A percentile compares a stretch with the other conserved stretches of the same genome.
These are phyloP conservation scores for Spencermartinsiella ligniputridi DNA, from an alignment of 1,139 yeast species.

Conservation along the genomic window DNA sequence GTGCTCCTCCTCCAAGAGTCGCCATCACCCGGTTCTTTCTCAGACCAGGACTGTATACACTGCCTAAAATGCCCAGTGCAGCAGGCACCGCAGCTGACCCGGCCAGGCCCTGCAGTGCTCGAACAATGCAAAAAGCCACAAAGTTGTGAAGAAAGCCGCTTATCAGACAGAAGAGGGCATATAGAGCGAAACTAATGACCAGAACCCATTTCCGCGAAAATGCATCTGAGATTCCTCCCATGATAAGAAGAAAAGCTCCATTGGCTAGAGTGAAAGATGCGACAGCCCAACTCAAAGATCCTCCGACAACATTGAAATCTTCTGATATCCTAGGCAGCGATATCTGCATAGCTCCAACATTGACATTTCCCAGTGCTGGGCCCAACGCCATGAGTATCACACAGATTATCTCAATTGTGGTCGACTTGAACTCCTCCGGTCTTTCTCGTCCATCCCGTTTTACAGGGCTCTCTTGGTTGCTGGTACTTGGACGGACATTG, in stretches of 20 bases:
- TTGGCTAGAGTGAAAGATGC: constrained; percentile 40
- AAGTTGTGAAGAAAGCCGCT: constrained; percentile 39
- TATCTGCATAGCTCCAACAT: constrained; percentile 36
- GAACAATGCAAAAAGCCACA: constrained; percentile 35
- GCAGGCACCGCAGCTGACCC: constrained; percentile 44
- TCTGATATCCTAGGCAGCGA: constrained; percentile 35
- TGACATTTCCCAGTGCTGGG: constrained; percentile 38
- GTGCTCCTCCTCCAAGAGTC: constrained; percentile 44
- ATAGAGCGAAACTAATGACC: constrained; percentile 32
- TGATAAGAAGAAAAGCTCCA: constrained; percentile 39
- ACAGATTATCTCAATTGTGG: constrained; percentile 24
- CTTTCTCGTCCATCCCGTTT: constrained; percentile 4
- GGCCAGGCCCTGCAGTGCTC: constrained; percentile 42
- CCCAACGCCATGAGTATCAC: constrained; percentile 36
- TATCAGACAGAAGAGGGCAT: constrained; percentile 35
- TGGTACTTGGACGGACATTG: no score
- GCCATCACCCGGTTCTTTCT: constrained; percentile 43
- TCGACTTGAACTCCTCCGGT: constrained; percentile 11
- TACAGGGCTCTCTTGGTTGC: neutral
- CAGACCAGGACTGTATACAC: constrained; percentile 35
- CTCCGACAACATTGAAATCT: constrained; percentile 36
- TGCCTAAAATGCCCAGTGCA: constrained; percentile 42
- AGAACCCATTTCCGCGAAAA: constrained; percentile 40
- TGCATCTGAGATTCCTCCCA: constrained; percentile 43
- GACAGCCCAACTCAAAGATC: constrained; percentile 40